Conservation (phyloP, 306 rosid genomes). For the Crotalaria pallida region DNA sequence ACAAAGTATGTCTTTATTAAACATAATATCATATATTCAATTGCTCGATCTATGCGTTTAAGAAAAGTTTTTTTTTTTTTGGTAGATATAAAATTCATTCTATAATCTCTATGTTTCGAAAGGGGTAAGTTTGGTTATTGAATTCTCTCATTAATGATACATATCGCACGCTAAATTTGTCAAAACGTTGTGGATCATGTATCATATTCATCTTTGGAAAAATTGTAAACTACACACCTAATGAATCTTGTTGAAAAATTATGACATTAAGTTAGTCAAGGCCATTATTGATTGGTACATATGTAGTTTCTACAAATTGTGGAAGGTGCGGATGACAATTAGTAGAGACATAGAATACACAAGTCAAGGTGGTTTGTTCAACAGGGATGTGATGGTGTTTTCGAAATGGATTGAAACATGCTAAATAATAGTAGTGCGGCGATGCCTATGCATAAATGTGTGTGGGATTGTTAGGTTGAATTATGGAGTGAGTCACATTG, state of each 20-base stretch:
- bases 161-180: too few relatives aligned
- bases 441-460: slow-evolving; percentile 16
- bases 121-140: too few relatives aligned
- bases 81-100: too few relatives aligned
- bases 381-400: not conserved
- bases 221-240: too few relatives aligned
- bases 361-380: slow-evolving; percentile 19
- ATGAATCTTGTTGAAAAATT: not conserved
- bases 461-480: not conserved
- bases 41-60: too few relatives aligned
- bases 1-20: not conserved
- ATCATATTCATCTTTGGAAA: too few relatives aligned
- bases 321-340: not conserved
- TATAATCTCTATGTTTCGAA: too few relatives aligned
- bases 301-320: slow-evolving; percentile 7
- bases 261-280: slow-evolving; percentile 11
- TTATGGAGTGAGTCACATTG: slow-evolving; percentile 1
- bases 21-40: too few relatives aligned
- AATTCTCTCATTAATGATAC: too few relatives aligned
- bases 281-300: not conserved
- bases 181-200: too few relatives aligned
- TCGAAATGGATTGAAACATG: not conserved
- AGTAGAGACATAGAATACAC: not conserved
- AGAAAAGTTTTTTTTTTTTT: too few relatives aligned
- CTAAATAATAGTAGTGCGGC: slow-evolving; percentile 21